Evolutionary conservation across 2,329 filamentous ascomycete species (phyloP).

Genomic region (Pestalotiopsis sp.): DNA sequence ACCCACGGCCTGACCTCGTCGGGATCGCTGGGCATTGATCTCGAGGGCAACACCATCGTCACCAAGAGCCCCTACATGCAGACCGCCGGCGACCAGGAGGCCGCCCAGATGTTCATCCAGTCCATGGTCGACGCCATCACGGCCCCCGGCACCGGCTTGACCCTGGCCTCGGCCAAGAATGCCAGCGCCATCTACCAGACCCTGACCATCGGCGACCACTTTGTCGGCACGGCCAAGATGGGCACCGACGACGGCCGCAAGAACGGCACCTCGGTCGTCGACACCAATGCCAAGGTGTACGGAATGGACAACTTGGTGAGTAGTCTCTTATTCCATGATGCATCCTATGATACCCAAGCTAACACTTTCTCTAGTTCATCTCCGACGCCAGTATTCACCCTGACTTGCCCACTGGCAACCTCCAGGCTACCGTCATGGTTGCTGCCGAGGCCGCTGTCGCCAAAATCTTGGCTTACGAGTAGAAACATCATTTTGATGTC

Average conservation of each 20-base stretch:
- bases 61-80: conserved; percentile 23
- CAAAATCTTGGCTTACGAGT: conserved; percentile 5
- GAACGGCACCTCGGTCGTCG: conserved; percentile 37
- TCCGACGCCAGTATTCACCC: conserved; percentile 9
- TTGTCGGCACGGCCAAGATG: conserved; percentile 63
- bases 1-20: conserved; percentile 27
- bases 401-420: conserved; percentile 9
- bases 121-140: conserved; percentile 5
- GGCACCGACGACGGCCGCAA: conserved; percentile 57
- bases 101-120: conserved; percentile 2
- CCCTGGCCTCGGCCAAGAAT: neutral
- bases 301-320: conserved; percentile 12
- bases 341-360: neutral
- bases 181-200: neutral
- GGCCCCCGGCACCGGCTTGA: neutral
- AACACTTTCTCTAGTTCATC: neutral
- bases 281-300: conserved; percentile 12
- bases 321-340: neutral
- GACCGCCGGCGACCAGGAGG: conserved; percentile 23
- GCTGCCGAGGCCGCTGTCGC: conserved; percentile 8
- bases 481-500: neutral
- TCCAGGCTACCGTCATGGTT: conserved; percentile 9
- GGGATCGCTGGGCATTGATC: conserved; percentile 25
- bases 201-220: conserved; percentile 43
- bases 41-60: conserved; percentile 24